Conservation (phyloP, 176 grass and related monocot genomes). For the Metroxylon sagu region DNA sequence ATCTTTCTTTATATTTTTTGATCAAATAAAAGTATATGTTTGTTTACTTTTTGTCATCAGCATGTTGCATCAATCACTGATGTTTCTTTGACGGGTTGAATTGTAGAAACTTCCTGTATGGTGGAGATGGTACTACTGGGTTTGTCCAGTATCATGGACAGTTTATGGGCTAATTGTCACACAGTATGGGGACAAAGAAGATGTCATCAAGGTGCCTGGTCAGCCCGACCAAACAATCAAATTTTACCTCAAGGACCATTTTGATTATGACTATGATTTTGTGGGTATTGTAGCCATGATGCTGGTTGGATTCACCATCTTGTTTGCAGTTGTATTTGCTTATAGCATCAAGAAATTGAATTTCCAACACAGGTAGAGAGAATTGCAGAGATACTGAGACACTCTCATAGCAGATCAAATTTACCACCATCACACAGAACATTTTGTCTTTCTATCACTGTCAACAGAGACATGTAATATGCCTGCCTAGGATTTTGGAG, state of each 20-base stretch:
- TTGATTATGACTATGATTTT: conserved; percentile 53
- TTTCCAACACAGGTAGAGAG: conserved; percentile 66
- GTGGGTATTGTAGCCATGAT: conserved; percentile 55
- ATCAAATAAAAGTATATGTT: no score
- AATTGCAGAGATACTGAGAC: neutral
- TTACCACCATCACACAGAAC: no score
- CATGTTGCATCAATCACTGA: neutral
- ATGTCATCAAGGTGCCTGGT: conserved; percentile 36
- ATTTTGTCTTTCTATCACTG: no score
- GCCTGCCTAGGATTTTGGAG: no score
- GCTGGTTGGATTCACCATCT: conserved; percentile 45
- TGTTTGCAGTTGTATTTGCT: conserved; percentile 71
- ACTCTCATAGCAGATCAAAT: no score
- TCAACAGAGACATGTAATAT: no score
- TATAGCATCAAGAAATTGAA: conserved; percentile 59
- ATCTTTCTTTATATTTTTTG: no score
- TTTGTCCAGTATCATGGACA: conserved; percentile 60
- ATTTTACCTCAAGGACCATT: conserved; percentile 42
- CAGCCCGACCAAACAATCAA: conserved; percentile 21
- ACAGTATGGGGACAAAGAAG: conserved; percentile 63
- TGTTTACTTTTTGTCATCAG: no score
- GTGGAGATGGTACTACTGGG: conserved; percentile 86
- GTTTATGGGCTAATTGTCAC: conserved; percentile 71
- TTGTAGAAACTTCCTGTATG: conserved; percentile 67
- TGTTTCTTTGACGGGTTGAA: neutral